Percentiles rank a stretch among this genome's conserved stretches.
Evolutionary conservation across 345 rosid species (phyloP).

Genomic region (Pelargonium nanum): DNA sequence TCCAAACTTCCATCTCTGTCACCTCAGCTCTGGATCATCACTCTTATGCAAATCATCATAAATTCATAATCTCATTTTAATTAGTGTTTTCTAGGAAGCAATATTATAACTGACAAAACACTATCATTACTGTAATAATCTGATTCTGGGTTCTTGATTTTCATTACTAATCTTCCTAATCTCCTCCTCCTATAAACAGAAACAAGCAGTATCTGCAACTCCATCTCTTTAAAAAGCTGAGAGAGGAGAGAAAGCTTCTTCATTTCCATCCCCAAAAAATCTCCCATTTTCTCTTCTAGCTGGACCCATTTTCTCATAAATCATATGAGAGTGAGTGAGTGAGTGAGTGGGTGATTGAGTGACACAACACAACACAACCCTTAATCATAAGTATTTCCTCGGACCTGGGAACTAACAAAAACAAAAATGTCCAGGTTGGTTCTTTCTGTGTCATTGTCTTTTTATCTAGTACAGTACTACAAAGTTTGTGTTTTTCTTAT

Average conservation of each 20-base stretch:
- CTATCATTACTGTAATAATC: neutral
- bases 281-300: neutral
- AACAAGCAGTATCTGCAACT: too few relatives aligned
- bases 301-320: neutral
- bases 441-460: neutral
- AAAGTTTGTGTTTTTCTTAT: neutral
- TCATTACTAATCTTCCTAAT: too few relatives aligned
- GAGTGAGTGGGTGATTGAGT: too few relatives aligned
- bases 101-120: neutral
- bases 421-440: neutral
- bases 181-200: too few relatives aligned
- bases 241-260: neutral
- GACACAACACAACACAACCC: too few relatives aligned
- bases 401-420: neutral
- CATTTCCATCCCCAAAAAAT: neutral
- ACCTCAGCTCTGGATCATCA: neutral
- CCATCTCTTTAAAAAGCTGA: too few relatives aligned
- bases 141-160: neutral
- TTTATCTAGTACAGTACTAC: neutral
- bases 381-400: neutral
- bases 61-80: neutral
- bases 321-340: neutral
- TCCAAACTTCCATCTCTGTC: neutral
- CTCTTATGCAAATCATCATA: neutral
- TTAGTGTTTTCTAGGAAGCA: neutral